phyloP scores from a whole-genome alignment of 1,284 basidiomycete genomes.

The Baeospora myosura region DNA sequence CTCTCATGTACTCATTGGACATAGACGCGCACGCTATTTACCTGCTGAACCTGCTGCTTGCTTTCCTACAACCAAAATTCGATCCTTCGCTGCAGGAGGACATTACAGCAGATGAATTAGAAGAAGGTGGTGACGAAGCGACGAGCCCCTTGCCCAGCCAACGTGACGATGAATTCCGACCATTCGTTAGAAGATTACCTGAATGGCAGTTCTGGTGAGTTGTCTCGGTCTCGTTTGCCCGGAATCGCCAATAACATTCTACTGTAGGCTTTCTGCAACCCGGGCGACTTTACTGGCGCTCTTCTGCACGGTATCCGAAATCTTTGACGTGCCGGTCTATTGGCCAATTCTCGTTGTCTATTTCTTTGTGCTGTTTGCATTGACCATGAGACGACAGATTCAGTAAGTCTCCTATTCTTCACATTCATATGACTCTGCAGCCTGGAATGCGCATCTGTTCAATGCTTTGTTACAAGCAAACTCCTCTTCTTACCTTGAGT shows the following conservation, averaged over 20 bases:
- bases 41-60: conserved; percentile 83
- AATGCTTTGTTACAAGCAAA: too few relatives aligned
- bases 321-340: conserved; percentile 94
- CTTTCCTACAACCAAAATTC: conserved; percentile 89
- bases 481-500: too few relatives aligned
- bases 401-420: conserved; percentile 65
- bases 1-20: background rate
- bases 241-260: conserved; percentile 12
- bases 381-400: conserved; percentile 91
- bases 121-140: conserved; percentile 68
- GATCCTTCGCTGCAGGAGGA: conserved; percentile 94
- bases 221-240: conserved; percentile 50
- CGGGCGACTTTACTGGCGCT: conserved; percentile 81
- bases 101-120: conserved; percentile 88
- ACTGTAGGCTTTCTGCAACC: conserved; percentile 78
- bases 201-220: conserved; percentile 94
- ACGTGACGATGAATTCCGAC: conserved; percentile 88
- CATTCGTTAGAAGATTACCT: conserved; percentile 92
- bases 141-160: conserved; percentile 51
- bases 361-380: conserved; percentile 80
- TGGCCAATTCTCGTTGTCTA: conserved; percentile 97
- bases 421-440: too few relatives aligned
- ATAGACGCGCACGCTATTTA: conserved; percentile 87
- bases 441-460: too few relatives aligned
- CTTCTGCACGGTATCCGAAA: conserved; percentile 69